Conservation (phyloP, 1,284 basidiomycete genomes). For the Kalmanozyma brasiliensis region DNA sequence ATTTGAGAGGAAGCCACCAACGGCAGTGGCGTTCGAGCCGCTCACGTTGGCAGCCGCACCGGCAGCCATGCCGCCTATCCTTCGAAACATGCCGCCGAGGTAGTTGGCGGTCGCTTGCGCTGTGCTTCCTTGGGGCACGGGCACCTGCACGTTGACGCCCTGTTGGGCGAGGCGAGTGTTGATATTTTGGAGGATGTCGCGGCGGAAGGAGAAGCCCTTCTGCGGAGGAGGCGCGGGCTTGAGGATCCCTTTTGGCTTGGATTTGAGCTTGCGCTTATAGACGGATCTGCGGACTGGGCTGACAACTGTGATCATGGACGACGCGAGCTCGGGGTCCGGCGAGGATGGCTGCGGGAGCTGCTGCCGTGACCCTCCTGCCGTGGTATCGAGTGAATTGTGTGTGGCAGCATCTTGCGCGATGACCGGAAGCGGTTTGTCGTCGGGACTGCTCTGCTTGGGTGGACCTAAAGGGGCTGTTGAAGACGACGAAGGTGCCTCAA, state of each 20-base stretch:
- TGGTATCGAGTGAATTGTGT: slow-evolving; percentile 7
- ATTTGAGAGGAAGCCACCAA: slow-evolving; percentile 21
- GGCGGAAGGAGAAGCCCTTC: slow-evolving; percentile 60
- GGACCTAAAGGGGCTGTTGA: neutral
- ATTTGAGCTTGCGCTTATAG: slow-evolving; percentile 44
- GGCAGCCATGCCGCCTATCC: slow-evolving; percentile 52
- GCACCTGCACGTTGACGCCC: slow-evolving; percentile 64
- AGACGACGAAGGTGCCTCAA: neutral
- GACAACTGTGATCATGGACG: slow-evolving; percentile 33
- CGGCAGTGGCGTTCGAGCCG: slow-evolving; percentile 21
- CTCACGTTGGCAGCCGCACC: slow-evolving; percentile 48
- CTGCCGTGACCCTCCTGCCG: slow-evolving; percentile 7
- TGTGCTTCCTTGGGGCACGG: slow-evolving; percentile 51
- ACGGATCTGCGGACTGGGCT: slow-evolving; percentile 44
- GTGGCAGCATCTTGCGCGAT: slow-evolving; percentile 3
- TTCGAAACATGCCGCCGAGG: slow-evolving; percentile 58
- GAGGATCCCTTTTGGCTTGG: slow-evolving; percentile 55
- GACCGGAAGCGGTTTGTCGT: slow-evolving; percentile 25
- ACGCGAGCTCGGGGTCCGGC: slow-evolving; percentile 15
- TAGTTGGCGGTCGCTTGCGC: slow-evolving; percentile 50
- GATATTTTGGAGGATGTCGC: slow-evolving; percentile 61
- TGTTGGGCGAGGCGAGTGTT: slow-evolving; percentile 64
- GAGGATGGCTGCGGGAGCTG: slow-evolving; percentile 11
- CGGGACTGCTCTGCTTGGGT: neutral
- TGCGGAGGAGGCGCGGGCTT: slow-evolving; percentile 58